Evolutionary conservation across 805 yeast species (phyloP), one percentile per base, ranked within the genome.

Genomic region (Kurtzmaniella cleridarum): DNA sequence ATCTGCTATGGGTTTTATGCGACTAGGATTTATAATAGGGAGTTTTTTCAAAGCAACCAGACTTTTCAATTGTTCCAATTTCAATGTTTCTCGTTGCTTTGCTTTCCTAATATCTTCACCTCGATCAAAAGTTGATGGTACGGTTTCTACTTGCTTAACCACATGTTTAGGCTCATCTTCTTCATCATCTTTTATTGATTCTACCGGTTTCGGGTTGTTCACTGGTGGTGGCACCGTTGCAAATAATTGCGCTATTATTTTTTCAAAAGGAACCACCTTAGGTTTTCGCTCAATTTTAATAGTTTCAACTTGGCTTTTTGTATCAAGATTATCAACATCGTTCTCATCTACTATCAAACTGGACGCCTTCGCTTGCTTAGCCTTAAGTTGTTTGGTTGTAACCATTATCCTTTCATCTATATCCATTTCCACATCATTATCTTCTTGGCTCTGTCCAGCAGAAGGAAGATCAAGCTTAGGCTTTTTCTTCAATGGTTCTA

Each of bases 31-130:
- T 1, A 78, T 79, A 11, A 73, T 59, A 0, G 65, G 61, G 7
- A 79, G 59, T 0, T 64, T 73, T 36, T 56, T 53, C 48, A 73
- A 76, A 1, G 76, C 55, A 1, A 64, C 79, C 41, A 61, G 68
- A 35, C 77, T 49, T 30, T 77, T 54, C 6, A 61, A 54, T 39
- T 50, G 51, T 39, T 60, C 60, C 16, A 52, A 59, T 8, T 55
- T 59, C 3, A 57, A 47, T 41, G 51, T 51, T 30, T 52, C 50
- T 13, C 51, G 45, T 11, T 50, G 41, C 38, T 55, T 55, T 29
- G 57, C 33, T 32, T 50, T 51, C 26, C 58, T 43, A 3, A 53
- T 29, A 11, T 52, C 36, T 32, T 58, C 64, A 1, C 57, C 58
- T 20, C 50, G 44, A 29, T 62, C 68, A 2, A 37, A 11, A 17